phyloP scores from a whole-genome alignment of 2,329 filamentous ascomycete species.

The Coniochaeta prunicola region DNA sequence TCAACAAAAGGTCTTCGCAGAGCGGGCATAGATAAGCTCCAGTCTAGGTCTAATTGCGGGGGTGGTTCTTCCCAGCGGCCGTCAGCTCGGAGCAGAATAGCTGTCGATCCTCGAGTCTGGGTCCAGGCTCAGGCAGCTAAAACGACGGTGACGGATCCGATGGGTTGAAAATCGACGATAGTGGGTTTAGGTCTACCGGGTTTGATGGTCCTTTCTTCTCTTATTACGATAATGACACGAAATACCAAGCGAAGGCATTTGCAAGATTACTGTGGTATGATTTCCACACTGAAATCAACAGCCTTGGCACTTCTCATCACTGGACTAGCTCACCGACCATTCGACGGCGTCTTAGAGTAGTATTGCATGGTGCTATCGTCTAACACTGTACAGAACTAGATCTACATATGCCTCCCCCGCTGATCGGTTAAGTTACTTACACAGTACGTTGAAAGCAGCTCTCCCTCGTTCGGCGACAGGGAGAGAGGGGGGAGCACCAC shows the following conservation, averaged over 20 bases:
- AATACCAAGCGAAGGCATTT: background rate
- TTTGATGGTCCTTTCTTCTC: background rate
- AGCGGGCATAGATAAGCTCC: background rate
- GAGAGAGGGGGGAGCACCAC: too few species aligned
- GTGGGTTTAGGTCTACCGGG: background rate
- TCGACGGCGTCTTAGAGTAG: background rate
- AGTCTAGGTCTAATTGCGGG: background rate
- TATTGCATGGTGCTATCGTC: background rate
- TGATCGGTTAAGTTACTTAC: background rate
- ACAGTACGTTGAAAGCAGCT: too few species aligned
- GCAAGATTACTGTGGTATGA: too few species aligned
- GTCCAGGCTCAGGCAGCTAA: background rate
- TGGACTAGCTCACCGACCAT: background rate
- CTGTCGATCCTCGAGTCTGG: background rate
- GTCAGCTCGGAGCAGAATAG: background rate
- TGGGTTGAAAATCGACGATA: background rate
- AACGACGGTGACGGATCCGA: background rate
- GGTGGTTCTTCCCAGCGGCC: background rate
- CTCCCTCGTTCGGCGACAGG: too few species aligned
- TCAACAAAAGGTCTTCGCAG: background rate
- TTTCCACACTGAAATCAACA: background rate
- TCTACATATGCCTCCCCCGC: background rate
- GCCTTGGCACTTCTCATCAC: background rate
- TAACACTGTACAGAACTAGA: background rate
- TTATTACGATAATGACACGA: background rate